Evolutionary conservation across 2,329 filamentous ascomycete species (phyloP), one percentile per base, ranked within the genome.

Genomic region (Botrytis medusae): DNA sequence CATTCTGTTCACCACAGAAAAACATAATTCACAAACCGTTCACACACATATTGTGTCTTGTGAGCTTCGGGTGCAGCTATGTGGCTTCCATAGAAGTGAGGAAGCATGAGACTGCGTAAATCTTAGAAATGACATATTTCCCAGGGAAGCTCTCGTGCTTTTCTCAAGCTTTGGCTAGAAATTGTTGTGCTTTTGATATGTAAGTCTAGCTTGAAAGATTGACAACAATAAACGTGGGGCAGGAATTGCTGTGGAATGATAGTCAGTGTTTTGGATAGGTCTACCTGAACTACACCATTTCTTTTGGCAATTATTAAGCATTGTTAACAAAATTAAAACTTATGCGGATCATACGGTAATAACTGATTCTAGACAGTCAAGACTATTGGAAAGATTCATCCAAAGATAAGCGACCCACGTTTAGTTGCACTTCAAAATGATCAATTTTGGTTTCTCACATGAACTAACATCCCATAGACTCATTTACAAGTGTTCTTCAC

Each of bases 191-290:
- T 54, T n/a, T 51, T 4, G 46, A 51, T 12, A 5, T 6, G 9
- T 25, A 4, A 25, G 0, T 16, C 16, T 3, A 16, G 2, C 0
- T 7, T 7, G 5, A n/a, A 54, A n/a, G 12, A n/a, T 54, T n/a
- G 48, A 16, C 48, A 54, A 54, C 48, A 3, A 14, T n/a, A n/a
- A 14, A 6, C 10, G 9, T 25, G 1, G 46, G 9, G 14, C 7
- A 14, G n/a, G 25, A 51, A 16, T n/a, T n/a, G 48, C 4, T 14
- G 4, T n/a, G 25, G 48, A 12, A 51, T 14, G 10, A n/a, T 6
- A n/a, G 25, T n/a, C 10, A 51, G 1, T n/a, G 14, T 22, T 51
- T n/a, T 51, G n/a, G n/a, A n/a, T n/a, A n/a, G n/a, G n/a, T n/a
- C n/a, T n/a, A n/a, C n/a, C n/a, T n/a, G n/a, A n/a, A n/a, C n/a